These are phyloP conservation scores for Ceratobasidium sp. DNA, from an alignment of 1,284 basidiomycete species.

Conservation along the genomic window DNA sequence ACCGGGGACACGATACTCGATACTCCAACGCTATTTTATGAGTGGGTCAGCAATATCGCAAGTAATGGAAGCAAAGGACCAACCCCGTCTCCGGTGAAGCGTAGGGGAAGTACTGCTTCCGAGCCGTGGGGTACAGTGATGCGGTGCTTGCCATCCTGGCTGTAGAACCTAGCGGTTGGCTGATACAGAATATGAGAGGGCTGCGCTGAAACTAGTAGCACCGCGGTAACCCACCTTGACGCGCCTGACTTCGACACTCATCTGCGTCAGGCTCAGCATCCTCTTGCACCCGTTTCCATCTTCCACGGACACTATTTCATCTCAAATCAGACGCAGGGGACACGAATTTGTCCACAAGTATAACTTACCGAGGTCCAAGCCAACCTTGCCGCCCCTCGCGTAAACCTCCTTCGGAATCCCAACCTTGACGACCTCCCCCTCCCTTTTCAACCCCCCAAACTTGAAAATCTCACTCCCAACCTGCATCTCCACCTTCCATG, in stretches of 20 bases:
- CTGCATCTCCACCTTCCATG: conserved; percentile 84
- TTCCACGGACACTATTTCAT: conserved; percentile 72
- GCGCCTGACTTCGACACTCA: conserved; percentile 88
- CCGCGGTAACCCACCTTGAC: conserved; percentile 63
- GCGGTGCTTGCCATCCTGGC: conserved; percentile 62
- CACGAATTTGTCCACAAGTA: neutral
- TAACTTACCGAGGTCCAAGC: conserved; percentile 73
- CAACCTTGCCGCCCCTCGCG: conserved; percentile 76
- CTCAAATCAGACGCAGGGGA: neutral
- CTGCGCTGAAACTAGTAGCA: neutral
- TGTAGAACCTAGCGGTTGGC: conserved; percentile 88
- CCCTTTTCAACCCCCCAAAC: conserved; percentile 65
- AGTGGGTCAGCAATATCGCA: conserved; percentile 32
- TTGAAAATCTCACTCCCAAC: conserved; percentile 66
- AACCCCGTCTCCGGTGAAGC: conserved; percentile 86
- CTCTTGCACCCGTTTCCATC: conserved; percentile 90
- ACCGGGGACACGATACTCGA: conserved; percentile 72
- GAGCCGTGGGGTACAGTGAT: conserved; percentile 80
- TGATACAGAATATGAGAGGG: conserved; percentile 50
- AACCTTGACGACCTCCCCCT: conserved; percentile 60
- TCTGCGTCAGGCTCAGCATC: conserved; percentile 73
- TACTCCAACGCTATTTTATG: conserved; percentile 74
- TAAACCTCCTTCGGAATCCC: conserved; percentile 72
- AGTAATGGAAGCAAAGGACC: conserved; percentile 49
- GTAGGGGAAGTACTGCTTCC: conserved; percentile 72